Percentiles rank a stretch among this genome's conserved stretches.
Evolutionary conservation across 805 yeast genomes (phyloP).

Genomic region (Candida corydali): DNA sequence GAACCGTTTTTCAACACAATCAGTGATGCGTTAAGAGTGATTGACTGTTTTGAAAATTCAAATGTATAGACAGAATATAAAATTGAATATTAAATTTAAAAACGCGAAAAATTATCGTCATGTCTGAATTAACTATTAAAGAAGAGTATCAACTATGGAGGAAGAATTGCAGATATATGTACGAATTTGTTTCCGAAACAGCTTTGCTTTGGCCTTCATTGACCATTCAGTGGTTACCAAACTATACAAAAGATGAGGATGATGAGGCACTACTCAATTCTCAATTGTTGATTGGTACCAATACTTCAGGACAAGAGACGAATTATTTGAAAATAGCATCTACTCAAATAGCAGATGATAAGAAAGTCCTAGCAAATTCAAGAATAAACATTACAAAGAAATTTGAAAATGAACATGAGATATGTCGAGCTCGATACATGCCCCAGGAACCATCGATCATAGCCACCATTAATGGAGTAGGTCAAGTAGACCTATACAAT

Average conservation of each 20-base stretch:
- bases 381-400: slow-evolving; percentile 60
- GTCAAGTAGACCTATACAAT: slow-evolving; percentile 55
- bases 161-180: slow-evolving; percentile 76
- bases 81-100: neutral
- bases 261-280: slow-evolving; percentile 34
- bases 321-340: slow-evolving; percentile 65
- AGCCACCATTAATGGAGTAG: slow-evolving; percentile 67
- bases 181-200: slow-evolving; percentile 77
- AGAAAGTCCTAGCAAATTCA: slow-evolving; percentile 40
- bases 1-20: slow-evolving; percentile 35
- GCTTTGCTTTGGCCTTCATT: slow-evolving; percentile 80
- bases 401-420: slow-evolving; percentile 57
- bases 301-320: slow-evolving; percentile 65
- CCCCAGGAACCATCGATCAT: slow-evolving; percentile 55
- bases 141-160: slow-evolving; percentile 79
- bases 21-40: slow-evolving; percentile 35
- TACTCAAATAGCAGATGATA: slow-evolving; percentile 36
- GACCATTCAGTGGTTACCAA: slow-evolving; percentile 74
- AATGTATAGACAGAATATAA: slow-evolving; percentile 2
- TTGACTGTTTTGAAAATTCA: slow-evolving; percentile 29
- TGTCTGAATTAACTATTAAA: slow-evolving; percentile 40
- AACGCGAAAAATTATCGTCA: slow-evolving; percentile 3
- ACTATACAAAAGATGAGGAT: slow-evolving; percentile 14
- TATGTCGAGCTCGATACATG: slow-evolving; percentile 68
- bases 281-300: slow-evolving; percentile 63